phyloP scores from a whole-genome alignment of 805 yeast genomes.

The Myxozyma monticola region DNA sequence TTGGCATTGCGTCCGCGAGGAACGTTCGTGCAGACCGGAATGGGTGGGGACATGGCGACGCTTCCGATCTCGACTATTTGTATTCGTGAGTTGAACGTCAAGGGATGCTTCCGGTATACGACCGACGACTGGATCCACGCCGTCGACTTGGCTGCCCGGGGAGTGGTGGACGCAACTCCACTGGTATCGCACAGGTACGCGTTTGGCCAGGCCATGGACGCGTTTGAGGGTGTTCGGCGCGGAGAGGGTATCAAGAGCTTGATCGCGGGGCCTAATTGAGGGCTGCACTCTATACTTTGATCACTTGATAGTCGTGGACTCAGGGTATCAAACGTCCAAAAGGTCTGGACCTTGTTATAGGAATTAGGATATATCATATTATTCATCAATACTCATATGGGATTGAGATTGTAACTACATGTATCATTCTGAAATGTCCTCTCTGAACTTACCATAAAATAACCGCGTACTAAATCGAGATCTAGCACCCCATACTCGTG shows the following conservation, averaged over 20 bases:
- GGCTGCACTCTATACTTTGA: too few relatives aligned
- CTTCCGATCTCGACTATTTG: slow-evolving; percentile 73
- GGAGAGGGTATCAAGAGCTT: slow-evolving; percentile 12
- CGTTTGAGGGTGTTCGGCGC: slow-evolving; percentile 50
- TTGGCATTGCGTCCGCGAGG: slow-evolving; percentile 65
- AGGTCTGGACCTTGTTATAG: too few relatives aligned
- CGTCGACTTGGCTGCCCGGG: slow-evolving; percentile 61
- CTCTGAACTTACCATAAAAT: too few relatives aligned
- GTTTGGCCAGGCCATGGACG: slow-evolving; percentile 73
- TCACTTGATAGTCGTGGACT: too few relatives aligned
- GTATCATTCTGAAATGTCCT: too few relatives aligned
- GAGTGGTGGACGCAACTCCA: slow-evolving; percentile 62
- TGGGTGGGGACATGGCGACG: slow-evolving; percentile 64
- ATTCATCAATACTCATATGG: too few relatives aligned
- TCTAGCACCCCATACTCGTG: too few relatives aligned
- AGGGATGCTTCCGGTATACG: slow-evolving; percentile 78
- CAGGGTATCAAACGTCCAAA: too few relatives aligned
- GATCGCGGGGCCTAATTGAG: slow-evolving; percentile 10
- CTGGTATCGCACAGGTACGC: slow-evolving; percentile 70
- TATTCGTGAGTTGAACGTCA: slow-evolving; percentile 60
- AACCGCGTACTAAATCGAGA: too few relatives aligned
- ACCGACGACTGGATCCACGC: slow-evolving; percentile 73
- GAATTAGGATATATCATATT: too few relatives aligned
- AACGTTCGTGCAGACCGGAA: slow-evolving; percentile 77
- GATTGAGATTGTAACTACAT: too few relatives aligned